These are phyloP conservation scores for Magnolia changhungtana DNA, from an alignment of 164 flowering plant genomes.

Conservation along the genomic window DNA sequence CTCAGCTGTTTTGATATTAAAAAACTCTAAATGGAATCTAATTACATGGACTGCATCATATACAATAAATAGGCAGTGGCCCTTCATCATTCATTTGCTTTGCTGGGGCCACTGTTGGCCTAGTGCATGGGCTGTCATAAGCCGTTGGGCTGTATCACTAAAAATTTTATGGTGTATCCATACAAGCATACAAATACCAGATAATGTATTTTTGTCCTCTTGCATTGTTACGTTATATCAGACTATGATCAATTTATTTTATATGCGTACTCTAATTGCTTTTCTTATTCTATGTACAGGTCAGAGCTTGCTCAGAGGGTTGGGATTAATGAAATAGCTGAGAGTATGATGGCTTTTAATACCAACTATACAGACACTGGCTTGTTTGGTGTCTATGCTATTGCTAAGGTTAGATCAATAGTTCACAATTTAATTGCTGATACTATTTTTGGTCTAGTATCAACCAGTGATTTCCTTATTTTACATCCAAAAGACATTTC, in stretches of 20 bases:
- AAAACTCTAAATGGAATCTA: no score
- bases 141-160: not conserved
- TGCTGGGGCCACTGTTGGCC: not conserved
- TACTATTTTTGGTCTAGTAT: not conserved
- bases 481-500: not conserved
- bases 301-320: constrained; percentile 85
- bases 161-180: not conserved
- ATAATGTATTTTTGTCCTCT: not conserved
- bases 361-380: constrained; percentile 65
- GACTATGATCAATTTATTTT: no score
- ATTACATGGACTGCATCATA: no score
- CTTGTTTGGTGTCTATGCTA: constrained; percentile 82
- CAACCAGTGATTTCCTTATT: not conserved
- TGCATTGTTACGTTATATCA: not conserved
- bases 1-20: no score
- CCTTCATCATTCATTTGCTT: no score
- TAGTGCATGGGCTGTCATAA: not conserved
- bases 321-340: constrained; percentile 79
- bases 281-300: constrained; percentile 30
- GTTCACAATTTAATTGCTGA: not conserved
- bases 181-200: not conserved
- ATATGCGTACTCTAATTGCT: constrained; percentile 7
- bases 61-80: no score
- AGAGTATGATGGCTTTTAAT: constrained; percentile 64
- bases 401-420: constrained; percentile 62